Evolutionary conservation across 2,329 filamentous ascomycete genomes (phyloP).

Genomic region (Pseudogymnoascus destructans): DNA sequence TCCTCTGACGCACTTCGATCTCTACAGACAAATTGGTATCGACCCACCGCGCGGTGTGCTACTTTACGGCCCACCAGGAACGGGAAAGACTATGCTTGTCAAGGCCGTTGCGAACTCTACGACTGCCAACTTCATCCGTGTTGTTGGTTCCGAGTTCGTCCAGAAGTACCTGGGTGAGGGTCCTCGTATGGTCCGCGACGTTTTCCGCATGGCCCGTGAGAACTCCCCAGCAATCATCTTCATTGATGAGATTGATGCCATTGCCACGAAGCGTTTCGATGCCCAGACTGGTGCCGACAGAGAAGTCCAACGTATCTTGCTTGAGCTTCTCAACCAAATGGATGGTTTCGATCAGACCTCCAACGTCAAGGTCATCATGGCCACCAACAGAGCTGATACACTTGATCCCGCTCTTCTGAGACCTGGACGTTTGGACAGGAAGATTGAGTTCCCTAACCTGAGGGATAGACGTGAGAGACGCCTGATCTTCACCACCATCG

Average conservation of each 20-base stretch:
- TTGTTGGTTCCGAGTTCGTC: slow-evolving; percentile 95
- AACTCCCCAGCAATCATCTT: slow-evolving; percentile 98
- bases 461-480: slow-evolving; percentile 88
- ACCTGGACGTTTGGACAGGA: slow-evolving; percentile 88
- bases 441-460: slow-evolving; percentile 97
- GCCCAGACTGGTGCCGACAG: slow-evolving; percentile 95
- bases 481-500: slow-evolving; percentile 95
- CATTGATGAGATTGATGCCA: slow-evolving; percentile 98
- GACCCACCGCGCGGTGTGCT: slow-evolving; percentile 93
- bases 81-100: slow-evolving; percentile 93
- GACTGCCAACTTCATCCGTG: slow-evolving; percentile 94
- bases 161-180: slow-evolving; percentile 98
- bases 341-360: slow-evolving; percentile 97
- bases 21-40: slow-evolving; percentile 98
- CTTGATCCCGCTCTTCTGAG: slow-evolving; percentile 89
- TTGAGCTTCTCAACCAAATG: slow-evolving; percentile 98
- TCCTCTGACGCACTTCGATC: slow-evolving; percentile 90
- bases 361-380: slow-evolving; percentile 99
- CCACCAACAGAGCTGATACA: slow-evolving; percentile 95
- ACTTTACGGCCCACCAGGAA: slow-evolving; percentile 89
- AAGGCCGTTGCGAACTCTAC: slow-evolving; percentile 98
- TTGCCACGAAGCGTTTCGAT: slow-evolving; percentile 98
- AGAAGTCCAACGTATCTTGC: slow-evolving; percentile 95
- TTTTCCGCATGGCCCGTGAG: slow-evolving; percentile 97
- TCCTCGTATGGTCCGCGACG: slow-evolving; percentile 95